A percentile compares a stretch with the other conserved stretches of the same genome.
Conservation (phyloP, 2,329 filamentous ascomycete species). For the Colletotrichum agaves region DNA sequence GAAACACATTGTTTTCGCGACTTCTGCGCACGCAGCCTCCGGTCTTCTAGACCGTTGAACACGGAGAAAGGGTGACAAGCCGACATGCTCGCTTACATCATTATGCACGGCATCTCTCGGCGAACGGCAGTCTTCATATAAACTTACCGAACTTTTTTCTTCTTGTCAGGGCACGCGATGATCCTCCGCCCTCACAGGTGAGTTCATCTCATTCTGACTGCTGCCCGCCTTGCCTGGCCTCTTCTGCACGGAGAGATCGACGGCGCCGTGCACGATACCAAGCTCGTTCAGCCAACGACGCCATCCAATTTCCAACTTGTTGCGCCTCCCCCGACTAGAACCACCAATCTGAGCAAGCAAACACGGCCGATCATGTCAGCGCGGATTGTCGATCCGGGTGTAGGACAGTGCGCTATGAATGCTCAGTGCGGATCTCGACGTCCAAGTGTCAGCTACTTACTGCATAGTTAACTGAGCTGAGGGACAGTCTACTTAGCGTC, state of each 20-base stretch:
- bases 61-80: no score
- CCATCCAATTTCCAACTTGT: conserved; percentile 30
- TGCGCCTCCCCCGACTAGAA: neutral
- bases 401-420: no score
- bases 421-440: no score
- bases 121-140: conserved; percentile 23
- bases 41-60: no score
- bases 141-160: conserved; percentile 20
- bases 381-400: neutral
- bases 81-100: conserved; percentile 1
- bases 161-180: conserved; percentile 20
- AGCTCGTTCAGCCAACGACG: conserved; percentile 9
- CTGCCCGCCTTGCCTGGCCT: neutral
- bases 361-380: neutral
- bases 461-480: no score
- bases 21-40: neutral
- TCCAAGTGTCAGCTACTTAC: no score
- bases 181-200: neutral
- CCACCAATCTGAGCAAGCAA: neutral
- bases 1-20: conserved; percentile 25
- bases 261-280: conserved; percentile 16
- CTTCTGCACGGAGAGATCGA: conserved; percentile 4
- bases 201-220: neutral
- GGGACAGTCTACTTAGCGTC: neutral
- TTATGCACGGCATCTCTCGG: neutral